These are phyloP conservation scores for Hypoxylon sp. DNA, from an alignment of 2,329 filamentous ascomycete species.

Conservation along the genomic window DNA sequence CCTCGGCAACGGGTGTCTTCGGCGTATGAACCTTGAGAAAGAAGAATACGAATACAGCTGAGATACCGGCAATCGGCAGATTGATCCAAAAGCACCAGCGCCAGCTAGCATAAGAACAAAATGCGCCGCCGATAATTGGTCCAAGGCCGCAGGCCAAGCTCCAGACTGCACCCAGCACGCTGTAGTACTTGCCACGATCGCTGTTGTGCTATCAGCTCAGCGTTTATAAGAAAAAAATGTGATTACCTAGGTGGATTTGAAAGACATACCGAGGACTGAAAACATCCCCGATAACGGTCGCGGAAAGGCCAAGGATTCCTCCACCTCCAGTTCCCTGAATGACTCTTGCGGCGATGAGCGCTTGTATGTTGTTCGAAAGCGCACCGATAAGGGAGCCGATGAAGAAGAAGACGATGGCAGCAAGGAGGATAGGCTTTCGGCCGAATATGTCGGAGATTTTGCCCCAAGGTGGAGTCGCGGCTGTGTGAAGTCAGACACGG, in stretches of 20 bases:
- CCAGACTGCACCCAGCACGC: constrained; percentile 68
- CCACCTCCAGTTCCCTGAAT: constrained; percentile 54
- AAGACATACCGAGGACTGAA: constrained; percentile 40
- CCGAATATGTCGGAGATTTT: constrained; percentile 58
- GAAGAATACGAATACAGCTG: constrained; percentile 63
- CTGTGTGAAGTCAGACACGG: constrained; percentile 1
- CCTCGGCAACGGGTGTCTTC: constrained; percentile 64
- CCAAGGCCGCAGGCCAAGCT: constrained; percentile 66
- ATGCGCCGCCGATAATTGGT: constrained; percentile 62
- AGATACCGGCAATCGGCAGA: constrained; percentile 54
- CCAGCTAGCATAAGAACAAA: constrained; percentile 67
- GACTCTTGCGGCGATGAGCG: constrained; percentile 53
- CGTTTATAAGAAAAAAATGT: not conserved
- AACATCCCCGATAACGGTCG: constrained; percentile 54
- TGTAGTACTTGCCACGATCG: constrained; percentile 59
- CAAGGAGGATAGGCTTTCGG: constrained; percentile 54
- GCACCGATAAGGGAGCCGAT: constrained; percentile 54
- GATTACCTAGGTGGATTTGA: not conserved
- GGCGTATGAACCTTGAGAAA: constrained; percentile 69
- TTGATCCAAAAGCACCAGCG: constrained; percentile 63
- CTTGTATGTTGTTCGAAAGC: constrained; percentile 48
- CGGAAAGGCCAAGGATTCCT: constrained; percentile 53
- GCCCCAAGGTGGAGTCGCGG: constrained; percentile 67
- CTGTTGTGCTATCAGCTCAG: constrained; percentile 42
- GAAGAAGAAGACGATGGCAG: constrained; percentile 53